Conservation (phyloP, 352 stramenopile genomes). For the Globisporangium megalacanthum region DNA sequence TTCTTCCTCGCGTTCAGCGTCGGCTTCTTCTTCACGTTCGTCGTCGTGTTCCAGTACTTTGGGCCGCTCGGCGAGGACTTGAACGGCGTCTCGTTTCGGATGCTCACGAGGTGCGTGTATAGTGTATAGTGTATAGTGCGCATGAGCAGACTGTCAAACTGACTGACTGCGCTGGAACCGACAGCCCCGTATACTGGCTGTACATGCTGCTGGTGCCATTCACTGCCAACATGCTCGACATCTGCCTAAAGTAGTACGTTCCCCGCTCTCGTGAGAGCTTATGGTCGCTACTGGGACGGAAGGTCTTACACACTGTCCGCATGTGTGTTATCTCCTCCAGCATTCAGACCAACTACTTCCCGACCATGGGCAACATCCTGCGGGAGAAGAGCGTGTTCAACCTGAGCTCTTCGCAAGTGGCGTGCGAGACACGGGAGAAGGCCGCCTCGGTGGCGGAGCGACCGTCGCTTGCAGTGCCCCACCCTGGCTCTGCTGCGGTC, state of each 20-base stretch:
- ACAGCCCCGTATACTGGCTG: conserved; percentile 62
- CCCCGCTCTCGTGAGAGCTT: background rate
- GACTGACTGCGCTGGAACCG: too few relatives aligned
- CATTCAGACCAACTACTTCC: conserved; percentile 59
- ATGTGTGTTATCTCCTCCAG: conserved; percentile 17
- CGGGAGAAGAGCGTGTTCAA: conserved; percentile 51
- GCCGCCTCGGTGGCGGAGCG: conserved; percentile 7
- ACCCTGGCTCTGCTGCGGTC: conserved; percentile 15
- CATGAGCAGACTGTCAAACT: background rate
- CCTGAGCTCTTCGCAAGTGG: conserved; percentile 35
- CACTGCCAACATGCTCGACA: conserved; percentile 52
- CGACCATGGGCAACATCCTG: conserved; percentile 58
- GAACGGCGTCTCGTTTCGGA: conserved; percentile 39
- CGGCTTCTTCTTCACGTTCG: conserved; percentile 55
- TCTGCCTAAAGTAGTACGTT: conserved; percentile 64
- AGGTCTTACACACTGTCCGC: too few relatives aligned
- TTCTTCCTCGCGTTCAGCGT: conserved; percentile 52
- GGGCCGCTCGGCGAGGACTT: conserved; percentile 46
- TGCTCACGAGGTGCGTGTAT: conserved; percentile 32
- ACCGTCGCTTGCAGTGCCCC: conserved; percentile 8
- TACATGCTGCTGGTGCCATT: conserved; percentile 59
- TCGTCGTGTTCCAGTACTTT: conserved; percentile 53
- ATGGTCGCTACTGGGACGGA: too few relatives aligned
- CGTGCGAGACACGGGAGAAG: conserved; percentile 19
- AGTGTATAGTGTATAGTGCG: background rate